Percentiles rank a stretch among this genome's conserved stretches.
Evolutionary conservation across 768 basidiomycete species (phyloP).

Genomic region (Macrocybe gigantea): DNA sequence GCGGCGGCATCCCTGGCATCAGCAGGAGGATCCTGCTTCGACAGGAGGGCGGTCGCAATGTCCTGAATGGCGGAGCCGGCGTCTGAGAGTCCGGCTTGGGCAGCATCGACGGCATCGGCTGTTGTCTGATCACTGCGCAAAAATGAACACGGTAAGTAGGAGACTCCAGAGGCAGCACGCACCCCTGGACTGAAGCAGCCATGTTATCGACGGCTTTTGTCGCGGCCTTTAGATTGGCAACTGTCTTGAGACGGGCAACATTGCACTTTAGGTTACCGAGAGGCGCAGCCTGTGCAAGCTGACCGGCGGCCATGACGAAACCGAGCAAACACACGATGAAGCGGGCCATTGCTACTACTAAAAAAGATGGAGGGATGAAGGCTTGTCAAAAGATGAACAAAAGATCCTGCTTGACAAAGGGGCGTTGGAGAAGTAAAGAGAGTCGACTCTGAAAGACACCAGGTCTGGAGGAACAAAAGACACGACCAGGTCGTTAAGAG

Average conservation of each 20-base stretch:
- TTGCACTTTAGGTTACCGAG: constrained; percentile 2
- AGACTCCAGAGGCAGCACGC: no score
- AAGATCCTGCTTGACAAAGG: constrained; percentile 6
- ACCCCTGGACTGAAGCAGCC: constrained; percentile 1
- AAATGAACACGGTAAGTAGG: no score
- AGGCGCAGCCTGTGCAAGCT: constrained; percentile 9
- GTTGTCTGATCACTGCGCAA: constrained; percentile 1
- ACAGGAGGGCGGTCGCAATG: constrained; percentile 2
- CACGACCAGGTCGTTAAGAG: constrained; percentile 3
- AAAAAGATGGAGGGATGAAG: background rate
- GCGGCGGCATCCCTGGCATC: constrained; percentile 2
- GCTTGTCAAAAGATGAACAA: background rate
- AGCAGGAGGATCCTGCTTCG: constrained; percentile 1
- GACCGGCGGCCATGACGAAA: constrained; percentile 5
- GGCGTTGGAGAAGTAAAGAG: constrained; percentile 1
- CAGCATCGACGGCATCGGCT: constrained; percentile 1
- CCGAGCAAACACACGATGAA: constrained; percentile 6
- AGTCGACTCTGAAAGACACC: constrained; percentile 11
- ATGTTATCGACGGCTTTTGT: constrained; percentile 1
- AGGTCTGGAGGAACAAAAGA: constrained; percentile 7
- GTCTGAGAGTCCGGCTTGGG: constrained; percentile 2
- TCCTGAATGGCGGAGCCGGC: constrained; percentile 4
- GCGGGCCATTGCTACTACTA: constrained; percentile 1
- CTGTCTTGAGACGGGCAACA: constrained; percentile 4
- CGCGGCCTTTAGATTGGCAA: constrained; percentile 5